A percentile compares a stretch with the other conserved stretches of the same genome.
phyloP scores from a whole-genome alignment of 345 rosid genomes.

The Cochlearia excelsa region DNA sequence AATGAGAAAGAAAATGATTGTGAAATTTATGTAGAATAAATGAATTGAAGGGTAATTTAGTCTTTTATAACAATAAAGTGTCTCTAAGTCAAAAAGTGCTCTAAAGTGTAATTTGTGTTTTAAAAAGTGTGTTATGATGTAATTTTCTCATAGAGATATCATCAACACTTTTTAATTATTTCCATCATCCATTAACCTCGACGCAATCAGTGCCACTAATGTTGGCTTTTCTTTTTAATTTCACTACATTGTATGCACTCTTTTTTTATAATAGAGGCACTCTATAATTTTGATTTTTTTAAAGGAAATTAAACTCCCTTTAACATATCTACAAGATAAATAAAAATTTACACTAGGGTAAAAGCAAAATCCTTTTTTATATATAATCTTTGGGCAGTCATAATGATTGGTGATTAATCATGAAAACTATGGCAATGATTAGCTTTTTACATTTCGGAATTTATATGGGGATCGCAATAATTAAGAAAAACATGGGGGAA shows the following conservation, averaged over 20 bases:
- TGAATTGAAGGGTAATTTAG: too few relatives aligned
- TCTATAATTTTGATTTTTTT: too few relatives aligned
- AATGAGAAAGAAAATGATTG: too few relatives aligned
- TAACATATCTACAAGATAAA: background rate
- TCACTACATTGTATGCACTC: background rate
- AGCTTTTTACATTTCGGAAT: constrained; percentile 28
- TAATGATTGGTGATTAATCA: constrained; percentile 31
- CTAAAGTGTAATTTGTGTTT: background rate
- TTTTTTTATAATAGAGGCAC: too few relatives aligned
- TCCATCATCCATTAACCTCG: constrained; percentile 16
- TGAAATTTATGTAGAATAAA: too few relatives aligned
- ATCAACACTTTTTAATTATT: background rate
- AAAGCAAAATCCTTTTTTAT: background rate
- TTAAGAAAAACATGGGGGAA: constrained; percentile 31
- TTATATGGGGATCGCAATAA: constrained; percentile 36
- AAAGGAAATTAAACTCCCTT: background rate
- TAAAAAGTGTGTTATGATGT: too few relatives aligned
- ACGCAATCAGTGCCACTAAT: constrained; percentile 32
- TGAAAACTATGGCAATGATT: constrained; percentile 26
- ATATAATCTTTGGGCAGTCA: constrained; percentile 25
- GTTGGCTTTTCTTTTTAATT: constrained; percentile 9
- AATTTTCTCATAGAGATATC: background rate
- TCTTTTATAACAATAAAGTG: too few relatives aligned
- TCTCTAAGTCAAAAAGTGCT: too few relatives aligned
- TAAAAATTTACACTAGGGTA: too few relatives aligned